phyloP scores from a whole-genome alignment of 129 eudicot genomes.

The Centella asiatica region DNA sequence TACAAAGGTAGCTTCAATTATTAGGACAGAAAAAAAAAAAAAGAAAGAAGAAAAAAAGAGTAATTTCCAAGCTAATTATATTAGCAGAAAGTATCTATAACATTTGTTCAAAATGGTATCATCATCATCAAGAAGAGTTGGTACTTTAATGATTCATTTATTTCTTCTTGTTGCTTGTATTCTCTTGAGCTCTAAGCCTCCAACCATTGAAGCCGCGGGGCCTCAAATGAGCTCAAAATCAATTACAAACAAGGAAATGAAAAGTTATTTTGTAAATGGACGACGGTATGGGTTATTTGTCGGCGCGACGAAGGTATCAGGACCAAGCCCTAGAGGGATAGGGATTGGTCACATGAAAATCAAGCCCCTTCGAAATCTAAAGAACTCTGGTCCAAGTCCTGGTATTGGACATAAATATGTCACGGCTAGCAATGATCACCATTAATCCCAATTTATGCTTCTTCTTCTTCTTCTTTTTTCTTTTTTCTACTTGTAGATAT shows the following conservation, averaged over 20 bases:
- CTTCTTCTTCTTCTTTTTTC: too few relatives aligned
- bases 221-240: not conserved
- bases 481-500: too few relatives aligned
- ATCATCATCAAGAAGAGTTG: too few relatives aligned
- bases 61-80: too few relatives aligned
- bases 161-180: not conserved
- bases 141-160: not conserved
- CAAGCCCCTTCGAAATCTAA: not conserved
- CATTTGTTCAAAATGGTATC: not conserved
- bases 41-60: too few relatives aligned
- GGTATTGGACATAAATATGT: slow-evolving; percentile 1
- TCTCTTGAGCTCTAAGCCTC: not conserved
- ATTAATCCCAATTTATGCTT: too few relatives aligned
- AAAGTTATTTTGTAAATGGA: not conserved
- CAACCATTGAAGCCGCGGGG: not conserved
- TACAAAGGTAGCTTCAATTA: too few relatives aligned
- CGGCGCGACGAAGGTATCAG: not conserved
- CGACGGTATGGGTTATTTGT: not conserved
- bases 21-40: too few relatives aligned
- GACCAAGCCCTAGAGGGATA: not conserved
- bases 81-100: too few relatives aligned
- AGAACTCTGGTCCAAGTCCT: slow-evolving; percentile 8
- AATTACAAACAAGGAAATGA: not conserved
- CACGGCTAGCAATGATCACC: not conserved
- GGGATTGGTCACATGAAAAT: not conserved